These are phyloP conservation scores for Ichthyophthirius multifiliis DNA, from an alignment of 169 alveolate species.

Conservation along the genomic window DNA sequence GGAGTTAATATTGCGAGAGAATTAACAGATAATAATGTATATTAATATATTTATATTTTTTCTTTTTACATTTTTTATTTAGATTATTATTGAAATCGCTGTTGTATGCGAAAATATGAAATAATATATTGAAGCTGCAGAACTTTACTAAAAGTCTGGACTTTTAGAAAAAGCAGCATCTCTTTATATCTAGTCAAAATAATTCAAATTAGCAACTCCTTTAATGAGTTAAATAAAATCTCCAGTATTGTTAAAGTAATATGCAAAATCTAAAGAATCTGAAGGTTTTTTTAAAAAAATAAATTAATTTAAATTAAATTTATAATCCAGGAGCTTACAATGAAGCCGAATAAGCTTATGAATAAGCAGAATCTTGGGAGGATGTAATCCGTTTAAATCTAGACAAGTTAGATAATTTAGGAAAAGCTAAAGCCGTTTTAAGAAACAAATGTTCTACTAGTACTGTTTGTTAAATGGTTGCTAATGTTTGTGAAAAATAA, in stretches of 20 bases:
- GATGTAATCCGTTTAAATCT: constrained; percentile 77
- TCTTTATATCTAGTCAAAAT: constrained; percentile 75
- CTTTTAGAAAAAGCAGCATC: constrained; percentile 85
- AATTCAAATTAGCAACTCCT: constrained; percentile 74
- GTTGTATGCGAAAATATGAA: constrained; percentile 81
- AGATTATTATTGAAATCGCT: constrained; percentile 80
- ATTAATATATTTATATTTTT: background rate
- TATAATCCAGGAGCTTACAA: constrained; percentile 54
- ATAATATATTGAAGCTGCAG: constrained; percentile 83
- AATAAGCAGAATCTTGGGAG: constrained; percentile 84
- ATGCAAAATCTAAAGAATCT: constrained; percentile 90
- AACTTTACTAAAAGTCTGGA: constrained; percentile 76
- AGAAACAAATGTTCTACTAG: constrained; percentile 61
- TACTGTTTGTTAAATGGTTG: constrained; percentile 79
- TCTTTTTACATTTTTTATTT: no score
- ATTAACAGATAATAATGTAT: constrained; percentile 57
- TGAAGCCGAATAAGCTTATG: constrained; percentile 88
- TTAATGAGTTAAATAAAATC: constrained; percentile 78
- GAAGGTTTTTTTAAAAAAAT: no score
- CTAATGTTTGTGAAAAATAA: constrained; percentile 77
- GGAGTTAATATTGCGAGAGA: constrained; percentile 82
- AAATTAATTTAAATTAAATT: no score
- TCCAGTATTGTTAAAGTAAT: constrained; percentile 81
- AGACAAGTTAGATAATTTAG: constrained; percentile 67
- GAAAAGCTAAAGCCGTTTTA: constrained; percentile 54